Evolutionary conservation across 345 rosid species (phyloP).

Genomic region (Excoecaria cochinchinensis): DNA sequence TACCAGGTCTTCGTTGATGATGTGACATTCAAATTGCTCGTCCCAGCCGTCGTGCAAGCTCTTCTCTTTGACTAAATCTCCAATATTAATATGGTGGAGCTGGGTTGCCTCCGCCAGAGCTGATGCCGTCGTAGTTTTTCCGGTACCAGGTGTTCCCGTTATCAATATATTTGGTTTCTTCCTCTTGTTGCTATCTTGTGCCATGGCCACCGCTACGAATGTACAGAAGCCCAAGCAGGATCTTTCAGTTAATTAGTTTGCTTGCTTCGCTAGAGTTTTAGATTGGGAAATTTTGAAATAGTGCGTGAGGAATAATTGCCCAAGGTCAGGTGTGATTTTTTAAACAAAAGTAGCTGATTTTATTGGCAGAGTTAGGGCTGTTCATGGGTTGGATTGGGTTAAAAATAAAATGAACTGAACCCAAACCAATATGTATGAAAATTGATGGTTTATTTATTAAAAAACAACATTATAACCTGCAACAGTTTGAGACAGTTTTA

Average conservation of each 20-base stretch:
- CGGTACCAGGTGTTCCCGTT: conserved; percentile 92
- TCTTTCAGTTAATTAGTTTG: background rate
- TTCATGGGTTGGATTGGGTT: too few relatives aligned
- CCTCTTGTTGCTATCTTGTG: conserved; percentile 8
- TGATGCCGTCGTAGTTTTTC: conserved; percentile 78
- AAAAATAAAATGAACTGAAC: too few relatives aligned
- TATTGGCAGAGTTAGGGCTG: too few relatives aligned
- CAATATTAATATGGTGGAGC: conserved; percentile 64
- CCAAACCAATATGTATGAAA: too few relatives aligned
- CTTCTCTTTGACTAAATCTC: conserved; percentile 80
- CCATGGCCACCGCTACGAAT: too few relatives aligned
- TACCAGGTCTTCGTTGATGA: conserved; percentile 81
- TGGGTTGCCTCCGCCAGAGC: conserved; percentile 68
- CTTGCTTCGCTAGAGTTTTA: background rate
- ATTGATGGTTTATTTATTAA: too few relatives aligned
- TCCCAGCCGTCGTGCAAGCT: conserved; percentile 91
- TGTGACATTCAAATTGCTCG: conserved; percentile 55
- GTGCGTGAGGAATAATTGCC: background rate
- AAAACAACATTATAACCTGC: too few relatives aligned
- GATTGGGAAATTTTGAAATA: background rate
- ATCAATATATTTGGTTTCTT: conserved; percentile 68
- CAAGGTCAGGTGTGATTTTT: background rate
- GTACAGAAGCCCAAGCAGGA: too few relatives aligned
- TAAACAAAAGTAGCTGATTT: too few relatives aligned
- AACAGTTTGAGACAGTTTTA: too few relatives aligned